Evolutionary conservation across 495 filamentous ascomycete species (phyloP).

Genomic region (Barbatosphaeria neglecta): DNA sequence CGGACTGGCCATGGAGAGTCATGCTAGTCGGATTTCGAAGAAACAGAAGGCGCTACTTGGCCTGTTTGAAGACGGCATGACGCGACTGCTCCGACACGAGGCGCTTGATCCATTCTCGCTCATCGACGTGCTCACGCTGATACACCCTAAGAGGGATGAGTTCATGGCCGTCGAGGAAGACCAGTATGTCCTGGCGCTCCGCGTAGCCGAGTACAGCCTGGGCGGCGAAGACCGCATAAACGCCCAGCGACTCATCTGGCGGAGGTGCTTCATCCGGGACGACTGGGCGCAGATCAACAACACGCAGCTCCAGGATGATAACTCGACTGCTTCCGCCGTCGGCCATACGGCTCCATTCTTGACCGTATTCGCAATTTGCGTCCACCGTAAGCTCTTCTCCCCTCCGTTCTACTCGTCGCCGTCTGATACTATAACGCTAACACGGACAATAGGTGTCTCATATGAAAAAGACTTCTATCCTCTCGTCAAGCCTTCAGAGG

Average conservation of each 20-base stretch:
- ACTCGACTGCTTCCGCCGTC: conserved; percentile 28
- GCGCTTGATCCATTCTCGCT: conserved; percentile 55
- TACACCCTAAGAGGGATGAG: conserved; percentile 34
- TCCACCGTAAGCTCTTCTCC: conserved; percentile 26
- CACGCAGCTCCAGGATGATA: conserved; percentile 39
- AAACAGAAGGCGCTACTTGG: conserved; percentile 51
- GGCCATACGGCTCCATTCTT: conserved; percentile 39
- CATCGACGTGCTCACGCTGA: conserved; percentile 73
- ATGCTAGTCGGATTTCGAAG: conserved; percentile 42
- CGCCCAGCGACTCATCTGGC: conserved; percentile 67
- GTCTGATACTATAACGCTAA: conserved; percentile 4
- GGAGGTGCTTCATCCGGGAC: conserved; percentile 66
- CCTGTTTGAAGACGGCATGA: conserved; percentile 53
- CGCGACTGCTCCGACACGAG: conserved; percentile 53
- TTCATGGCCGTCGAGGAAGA: conserved; percentile 24
- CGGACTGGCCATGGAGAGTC: conserved; percentile 59
- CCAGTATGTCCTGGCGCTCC: conserved; percentile 63
- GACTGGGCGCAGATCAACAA: conserved; percentile 57
- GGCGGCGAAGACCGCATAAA: conserved; percentile 40
- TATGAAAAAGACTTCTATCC: conserved; percentile 24
- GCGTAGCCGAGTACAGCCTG: conserved; percentile 47
- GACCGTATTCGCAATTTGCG: conserved; percentile 32
- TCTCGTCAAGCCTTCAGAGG: conserved; percentile 34
- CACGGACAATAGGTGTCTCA: conserved; percentile 5
- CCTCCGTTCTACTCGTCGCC: not conserved